These are phyloP conservation scores for Lasiosphaeria ovina DNA, from an alignment of 495 filamentous ascomycete genomes.

Conservation along the genomic window DNA sequence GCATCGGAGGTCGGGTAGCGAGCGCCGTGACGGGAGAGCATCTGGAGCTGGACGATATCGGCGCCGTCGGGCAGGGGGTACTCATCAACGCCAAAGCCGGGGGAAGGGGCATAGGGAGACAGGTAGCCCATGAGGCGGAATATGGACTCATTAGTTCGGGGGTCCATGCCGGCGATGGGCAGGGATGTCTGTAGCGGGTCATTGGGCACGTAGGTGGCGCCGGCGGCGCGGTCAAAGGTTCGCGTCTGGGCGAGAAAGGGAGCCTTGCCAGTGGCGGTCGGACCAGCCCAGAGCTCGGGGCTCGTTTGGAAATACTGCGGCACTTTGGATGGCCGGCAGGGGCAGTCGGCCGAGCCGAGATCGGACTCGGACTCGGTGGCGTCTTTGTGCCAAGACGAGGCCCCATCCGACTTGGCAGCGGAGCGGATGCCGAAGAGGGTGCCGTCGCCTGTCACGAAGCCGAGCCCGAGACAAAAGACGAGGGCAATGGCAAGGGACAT, in stretches of 20 bases:
- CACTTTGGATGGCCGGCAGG: constrained; percentile 26
- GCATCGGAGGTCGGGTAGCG: constrained; percentile 64
- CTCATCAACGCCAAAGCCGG: constrained; percentile 57
- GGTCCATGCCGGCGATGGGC: constrained; percentile 45
- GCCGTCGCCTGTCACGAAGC: constrained; percentile 16
- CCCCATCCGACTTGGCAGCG: not conserved
- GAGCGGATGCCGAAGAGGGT: constrained; percentile 12
- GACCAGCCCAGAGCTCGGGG: constrained; percentile 45
- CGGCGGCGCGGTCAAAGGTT: constrained; percentile 46
- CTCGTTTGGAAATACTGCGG: constrained; percentile 58
- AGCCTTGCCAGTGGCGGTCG: constrained; percentile 55
- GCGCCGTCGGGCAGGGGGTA: constrained; percentile 53
- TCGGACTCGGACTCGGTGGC: not conserved
- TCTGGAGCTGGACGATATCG: constrained; percentile 56
- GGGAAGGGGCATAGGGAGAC: constrained; percentile 41
- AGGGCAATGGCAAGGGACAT: constrained; percentile 16
- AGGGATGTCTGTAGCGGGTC: constrained; percentile 56
- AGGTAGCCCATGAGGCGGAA: constrained; percentile 54
- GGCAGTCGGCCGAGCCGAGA: constrained; percentile 8
- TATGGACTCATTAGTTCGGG: constrained; percentile 27
- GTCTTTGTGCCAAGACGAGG: not conserved
- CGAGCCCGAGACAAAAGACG: constrained; percentile 16
- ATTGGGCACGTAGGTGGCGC: constrained; percentile 49
- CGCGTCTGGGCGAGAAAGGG: constrained; percentile 59
- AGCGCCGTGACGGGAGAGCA: constrained; percentile 77